Conservation (phyloP, 257 asterid species). For the Solanum corneliomulleri region DNA sequence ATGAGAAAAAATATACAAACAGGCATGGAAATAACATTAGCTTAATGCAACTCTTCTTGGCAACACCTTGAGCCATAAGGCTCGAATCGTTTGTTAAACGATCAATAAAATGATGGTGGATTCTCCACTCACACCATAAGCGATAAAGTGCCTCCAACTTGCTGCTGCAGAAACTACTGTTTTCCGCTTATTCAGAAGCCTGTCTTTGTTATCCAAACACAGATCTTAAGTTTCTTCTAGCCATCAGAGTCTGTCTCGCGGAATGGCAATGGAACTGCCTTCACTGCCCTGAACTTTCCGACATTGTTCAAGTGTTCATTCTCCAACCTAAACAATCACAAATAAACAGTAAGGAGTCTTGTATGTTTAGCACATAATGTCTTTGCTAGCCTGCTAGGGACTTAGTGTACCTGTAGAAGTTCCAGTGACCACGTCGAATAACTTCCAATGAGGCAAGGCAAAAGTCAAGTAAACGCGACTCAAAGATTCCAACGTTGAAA, state of each 20-base stretch:
- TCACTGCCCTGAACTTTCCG: constrained; percentile 86
- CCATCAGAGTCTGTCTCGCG: constrained; percentile 63
- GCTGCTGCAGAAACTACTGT: neutral
- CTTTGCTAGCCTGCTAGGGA: neutral
- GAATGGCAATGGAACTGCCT: constrained; percentile 83
- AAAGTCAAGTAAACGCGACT: constrained; percentile 64
- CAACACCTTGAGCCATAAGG: neutral
- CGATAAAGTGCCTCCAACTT: neutral
- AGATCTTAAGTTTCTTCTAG: constrained; percentile 1
- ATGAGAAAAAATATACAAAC: neutral
- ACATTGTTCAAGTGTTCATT: constrained; percentile 89
- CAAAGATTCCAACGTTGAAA: constrained; percentile 42
- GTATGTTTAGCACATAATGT: neutral
- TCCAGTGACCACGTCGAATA: constrained; percentile 97
- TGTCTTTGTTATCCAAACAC: neutral
- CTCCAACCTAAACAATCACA: constrained; percentile 48
- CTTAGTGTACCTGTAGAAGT: constrained; percentile 61
- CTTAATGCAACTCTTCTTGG: neutral
- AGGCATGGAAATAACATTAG: neutral
- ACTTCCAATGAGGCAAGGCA: constrained; percentile 79
- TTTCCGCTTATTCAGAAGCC: neutral
- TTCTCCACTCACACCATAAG: neutral
- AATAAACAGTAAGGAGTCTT: neutral
- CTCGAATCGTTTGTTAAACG: neutral
- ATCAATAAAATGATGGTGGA: neutral